Base-by-base conservation (phyloP, 2,329 filamentous ascomycete species). In the Penicillium sp. region DNA sequence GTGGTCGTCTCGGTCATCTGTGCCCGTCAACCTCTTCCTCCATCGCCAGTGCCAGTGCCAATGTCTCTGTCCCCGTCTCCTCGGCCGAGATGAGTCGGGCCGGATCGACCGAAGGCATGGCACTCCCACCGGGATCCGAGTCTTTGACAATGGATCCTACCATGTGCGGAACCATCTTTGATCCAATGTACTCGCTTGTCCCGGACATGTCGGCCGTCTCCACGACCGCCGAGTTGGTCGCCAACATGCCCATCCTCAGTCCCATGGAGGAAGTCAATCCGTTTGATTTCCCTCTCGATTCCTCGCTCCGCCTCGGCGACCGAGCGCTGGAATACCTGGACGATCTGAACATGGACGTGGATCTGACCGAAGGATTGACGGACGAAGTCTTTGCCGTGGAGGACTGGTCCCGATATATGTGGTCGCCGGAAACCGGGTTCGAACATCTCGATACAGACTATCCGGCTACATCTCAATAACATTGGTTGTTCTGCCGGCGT, bases 401-500 rank as follows among this genome's bases (percentile, higher is more conserved):
- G 41, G 57, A 60, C 48, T 60, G 57, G 57, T 57, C 57, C 8
- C 44, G 57, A 35, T 60, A 57, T 47, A 57, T 60, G 54, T 60
- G 56, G 56, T 57, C 57, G 25, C 49, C 56, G 7, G 56, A 60
- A 46, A 60, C 51, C 3, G 57, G 57, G 28, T 56, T 59, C 13
- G 57, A 59, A 45, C 55, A 57, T 53, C 43, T 60, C 43, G 56
- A 60, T 52, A 57, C 49, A n/a, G 54, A 52, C 5, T 53, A 49
- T 18, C 52, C 51, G 4, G 47, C 53, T 11, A 45, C 46, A 45
- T 45, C 55, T 13, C 52, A 46, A 54, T 59, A 46, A 58, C 53
- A 56, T 50, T 49, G n/a, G 47, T 13, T 47, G 29, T 51, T 32
- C 45, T 28, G 46, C 43, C 35, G 43, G 24, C 34, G 45, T 46